These are phyloP conservation scores for Phytophthora pluvialis DNA, from an alignment of 352 stramenopile species.

Conservation along the genomic window DNA sequence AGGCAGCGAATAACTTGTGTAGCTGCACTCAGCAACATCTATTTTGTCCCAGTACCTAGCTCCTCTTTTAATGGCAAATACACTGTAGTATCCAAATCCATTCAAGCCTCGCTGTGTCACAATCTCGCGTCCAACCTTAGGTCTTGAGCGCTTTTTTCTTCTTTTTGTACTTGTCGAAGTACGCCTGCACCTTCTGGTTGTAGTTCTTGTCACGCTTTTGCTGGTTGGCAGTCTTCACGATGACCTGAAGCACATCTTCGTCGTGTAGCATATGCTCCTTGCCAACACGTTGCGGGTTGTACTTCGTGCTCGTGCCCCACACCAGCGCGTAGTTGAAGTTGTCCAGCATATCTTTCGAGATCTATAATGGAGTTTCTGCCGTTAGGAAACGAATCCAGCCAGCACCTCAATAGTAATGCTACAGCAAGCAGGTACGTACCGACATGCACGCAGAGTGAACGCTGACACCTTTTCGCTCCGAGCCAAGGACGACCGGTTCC, in stretches of 20 bases:
- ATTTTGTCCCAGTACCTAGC: constrained; percentile 20
- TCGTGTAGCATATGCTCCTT: constrained; percentile 96
- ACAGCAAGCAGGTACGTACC: constrained; percentile 48
- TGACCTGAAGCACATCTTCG: constrained; percentile 98
- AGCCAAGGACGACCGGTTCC: constrained; percentile 86
- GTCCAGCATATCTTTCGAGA: constrained; percentile 92
- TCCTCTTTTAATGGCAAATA: constrained; percentile 20
- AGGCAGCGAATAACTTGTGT: constrained; percentile 7
- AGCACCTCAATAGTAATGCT: background rate
- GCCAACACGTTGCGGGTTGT: constrained; percentile 96
- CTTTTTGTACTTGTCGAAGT: constrained; percentile 96
- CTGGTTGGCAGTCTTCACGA: constrained; percentile 98
- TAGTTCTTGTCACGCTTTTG: constrained; percentile 99
- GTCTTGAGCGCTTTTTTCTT: constrained; percentile 96
- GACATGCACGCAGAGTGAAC: constrained; percentile 86
- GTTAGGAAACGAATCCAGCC: too few relatives aligned
- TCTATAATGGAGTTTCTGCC: constrained; percentile 42
- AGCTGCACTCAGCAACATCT: constrained; percentile 22
- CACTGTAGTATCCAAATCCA: constrained; percentile 10
- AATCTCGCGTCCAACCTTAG: constrained; percentile 36
- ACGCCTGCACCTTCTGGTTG: constrained; percentile 94
- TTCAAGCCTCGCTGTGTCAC: constrained; percentile 1
- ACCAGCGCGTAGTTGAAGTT: constrained; percentile 99
- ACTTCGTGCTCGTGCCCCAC: constrained; percentile 98
- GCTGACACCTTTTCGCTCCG: constrained; percentile 80